These are phyloP conservation scores for Citrus sinensis DNA, from an alignment of 345 rosid genomes.

Conservation along the genomic window DNA sequence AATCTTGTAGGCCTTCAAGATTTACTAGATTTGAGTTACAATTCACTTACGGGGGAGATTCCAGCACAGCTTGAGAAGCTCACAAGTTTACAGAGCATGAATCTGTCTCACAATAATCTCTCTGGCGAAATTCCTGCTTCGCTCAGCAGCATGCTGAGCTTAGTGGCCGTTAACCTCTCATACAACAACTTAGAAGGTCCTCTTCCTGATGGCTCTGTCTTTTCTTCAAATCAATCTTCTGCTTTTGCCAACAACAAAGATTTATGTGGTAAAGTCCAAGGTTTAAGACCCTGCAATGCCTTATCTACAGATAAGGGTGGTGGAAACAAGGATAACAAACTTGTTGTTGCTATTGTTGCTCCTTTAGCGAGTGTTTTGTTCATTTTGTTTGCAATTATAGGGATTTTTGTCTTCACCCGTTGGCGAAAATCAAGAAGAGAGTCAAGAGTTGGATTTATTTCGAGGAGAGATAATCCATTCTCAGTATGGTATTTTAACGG, in stretches of 20 bases:
- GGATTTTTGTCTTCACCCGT: slow-evolving; percentile 14
- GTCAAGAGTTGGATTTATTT: not conserved
- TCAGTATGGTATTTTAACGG: slow-evolving; percentile 22
- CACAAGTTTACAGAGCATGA: slow-evolving; percentile 22
- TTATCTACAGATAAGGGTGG: not conserved
- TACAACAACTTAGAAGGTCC: slow-evolving; percentile 40
- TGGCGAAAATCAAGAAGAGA: not conserved
- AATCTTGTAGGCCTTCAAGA: slow-evolving; percentile 25
- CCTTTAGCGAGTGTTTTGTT: slow-evolving; percentile 13
- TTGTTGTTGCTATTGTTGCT: slow-evolving; percentile 11
- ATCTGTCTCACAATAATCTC: slow-evolving; percentile 36
- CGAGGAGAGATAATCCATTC: not conserved
- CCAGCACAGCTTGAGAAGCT: slow-evolving; percentile 35
- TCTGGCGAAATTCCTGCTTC: slow-evolving; percentile 32
- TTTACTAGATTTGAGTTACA: slow-evolving; percentile 38
- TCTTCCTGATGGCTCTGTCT: slow-evolving; percentile 29
- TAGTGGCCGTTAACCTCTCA: slow-evolving; percentile 29
- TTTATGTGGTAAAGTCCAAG: slow-evolving; percentile 24
- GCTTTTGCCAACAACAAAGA: slow-evolving; percentile 28
- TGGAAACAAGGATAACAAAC: not conserved
- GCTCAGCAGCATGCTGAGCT: slow-evolving; percentile 27
- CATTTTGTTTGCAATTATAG: slow-evolving; percentile 1
- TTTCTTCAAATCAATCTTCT: slow-evolving; percentile 16
- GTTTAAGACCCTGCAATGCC: slow-evolving; percentile 22
- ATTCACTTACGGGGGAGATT: slow-evolving; percentile 31